Base-by-base conservation (phyloP, 163 green algal genomes). In the Picocystis sp. region DNA sequence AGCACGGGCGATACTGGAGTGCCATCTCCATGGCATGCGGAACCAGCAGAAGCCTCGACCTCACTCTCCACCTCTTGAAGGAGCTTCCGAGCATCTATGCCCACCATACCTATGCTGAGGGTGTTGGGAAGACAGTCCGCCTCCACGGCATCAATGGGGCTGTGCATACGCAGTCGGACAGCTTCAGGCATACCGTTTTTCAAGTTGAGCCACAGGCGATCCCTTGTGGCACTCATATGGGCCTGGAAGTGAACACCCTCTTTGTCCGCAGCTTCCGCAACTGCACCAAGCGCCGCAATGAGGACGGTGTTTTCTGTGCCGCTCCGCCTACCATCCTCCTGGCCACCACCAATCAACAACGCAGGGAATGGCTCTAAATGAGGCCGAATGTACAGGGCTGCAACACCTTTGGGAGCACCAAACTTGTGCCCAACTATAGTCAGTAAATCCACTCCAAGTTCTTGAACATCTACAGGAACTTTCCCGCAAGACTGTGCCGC, bases 401-500 rank as follows among this genome's bases (percentile, higher is more conserved):
- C 83, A 22, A 93, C 67, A 2, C 83, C 82, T 65, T 93, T 93
- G 24, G 82, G 78, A 5, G 77, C 84, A 0, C 84, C 82, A 66
- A 92, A 86, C 66, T 94, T 94, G 69, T 93, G 84, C 0, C 81
- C 83, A 19, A 88, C 82, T 11, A 94, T 46, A 0, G 84, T 93
- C 14, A 86, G 52, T 57, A 83, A 45, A 52, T 94, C 82, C 15
- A 90, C 76, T 0, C 65, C 66, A 43, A 92, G 63, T 19, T 63
- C 43, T 24, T 58, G 3, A 1, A 87, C 78, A 33, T 92, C 62
- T 9, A 71, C 35, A 21, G 48, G 48, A 11, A 74, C 64, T 63
- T 87, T 87, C 22, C 79, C 81, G 12, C 87, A 47, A 24, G 49
- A 71, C 61, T 89, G 80, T 3, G 78, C 76, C 3, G 74, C 76